Evolutionary conservation across 345 rosid genomes (phyloP).

Genomic region (Eutrema yunnanense): DNA sequence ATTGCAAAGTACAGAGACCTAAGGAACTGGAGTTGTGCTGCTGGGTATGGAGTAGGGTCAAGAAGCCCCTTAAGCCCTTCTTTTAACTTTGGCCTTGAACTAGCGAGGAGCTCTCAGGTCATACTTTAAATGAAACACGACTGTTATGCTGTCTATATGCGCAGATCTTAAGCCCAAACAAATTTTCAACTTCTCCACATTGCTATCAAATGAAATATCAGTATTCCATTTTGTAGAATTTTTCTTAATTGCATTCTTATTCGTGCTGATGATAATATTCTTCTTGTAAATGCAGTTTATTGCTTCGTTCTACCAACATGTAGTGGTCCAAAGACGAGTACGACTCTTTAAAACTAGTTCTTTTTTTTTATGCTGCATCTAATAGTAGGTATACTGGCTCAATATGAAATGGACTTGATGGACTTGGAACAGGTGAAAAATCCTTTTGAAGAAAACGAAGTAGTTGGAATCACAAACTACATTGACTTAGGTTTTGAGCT

Average conservation of each 20-base stretch:
- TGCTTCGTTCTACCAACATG: conserved; percentile 85
- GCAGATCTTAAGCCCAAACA: neutral
- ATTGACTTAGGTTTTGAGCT: conserved; percentile 89
- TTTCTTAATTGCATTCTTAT: neutral
- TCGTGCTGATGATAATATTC: conserved; percentile 9
- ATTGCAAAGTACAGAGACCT: conserved; percentile 43
- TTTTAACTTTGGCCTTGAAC: conserved; percentile 79
- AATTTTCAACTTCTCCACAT: neutral
- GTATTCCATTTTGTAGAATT: neutral
- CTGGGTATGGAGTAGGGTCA: conserved; percentile 80
- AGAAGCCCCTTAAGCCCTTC: conserved; percentile 87
- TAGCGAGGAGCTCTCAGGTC: conserved; percentile 77
- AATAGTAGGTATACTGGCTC: neutral
- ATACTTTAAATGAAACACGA: conserved; percentile 1
- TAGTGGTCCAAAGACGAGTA: conserved; percentile 91
- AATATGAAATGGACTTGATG: neutral
- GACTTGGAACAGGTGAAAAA: conserved; percentile 66
- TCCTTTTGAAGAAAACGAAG: conserved; percentile 67
- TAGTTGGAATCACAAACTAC: conserved; percentile 92
- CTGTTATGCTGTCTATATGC: neutral
- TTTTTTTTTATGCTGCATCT: neutral
- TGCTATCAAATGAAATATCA: neutral
- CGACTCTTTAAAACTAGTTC: conserved; percentile 19
- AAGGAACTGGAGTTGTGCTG: conserved; percentile 82
- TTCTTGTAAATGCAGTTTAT: conserved; percentile 55